Evolutionary conservation across 2,329 filamentous ascomycete species (phyloP), one percentile per base, ranked within the genome.

Genomic region (Pestalotiopsis fici): DNA sequence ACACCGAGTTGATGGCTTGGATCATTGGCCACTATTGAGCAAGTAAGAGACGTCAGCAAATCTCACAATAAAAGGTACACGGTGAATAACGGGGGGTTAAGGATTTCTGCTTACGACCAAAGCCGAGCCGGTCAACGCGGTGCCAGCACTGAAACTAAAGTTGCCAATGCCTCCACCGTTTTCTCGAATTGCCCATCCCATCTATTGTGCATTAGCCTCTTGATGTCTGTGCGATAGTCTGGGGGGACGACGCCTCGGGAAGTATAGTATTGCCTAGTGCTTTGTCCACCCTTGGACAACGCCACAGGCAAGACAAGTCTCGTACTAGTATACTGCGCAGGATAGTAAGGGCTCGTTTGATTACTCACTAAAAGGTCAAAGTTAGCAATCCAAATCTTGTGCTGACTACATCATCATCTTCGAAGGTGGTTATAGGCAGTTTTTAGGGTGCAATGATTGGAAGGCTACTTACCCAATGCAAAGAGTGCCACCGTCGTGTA

Each of bases 101-200:
- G 31, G 11, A 35, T 35, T 35, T 35, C 31, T 35, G 6, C 43
- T 50, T 50, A 50, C 43, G 21, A 77, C 77, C 1, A 74, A 70
- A n/a, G 72, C 73, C 23, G 68, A 71, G 7, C 71, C 72, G 25
- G 69, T 69, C 4, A 70, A 37, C 21, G 57, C 57, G 2, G 37
- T 15, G 3, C 25, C 59, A 11, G 66, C 64, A 2, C 64, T 71
- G n/a, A 71, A 69, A 12, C 66, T 59, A 1, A 72, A 71, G 15
- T 66, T 50, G 9, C 69, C 71, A n/a, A 68, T 64, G 2, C 66
- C 67, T 1, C 80, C 82, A 1, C 81, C 80, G 2, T 82, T 81
- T 27, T 84, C 85, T 0, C 82, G 80, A 70, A 88, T 83, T 0
- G 84, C 83, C 86, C 86, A 88, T 61, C 87, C 82, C 63, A 88